These are phyloP conservation scores for Pichia sp. DNA, from an alignment of 1,139 yeast species.

Conservation along the genomic window DNA sequence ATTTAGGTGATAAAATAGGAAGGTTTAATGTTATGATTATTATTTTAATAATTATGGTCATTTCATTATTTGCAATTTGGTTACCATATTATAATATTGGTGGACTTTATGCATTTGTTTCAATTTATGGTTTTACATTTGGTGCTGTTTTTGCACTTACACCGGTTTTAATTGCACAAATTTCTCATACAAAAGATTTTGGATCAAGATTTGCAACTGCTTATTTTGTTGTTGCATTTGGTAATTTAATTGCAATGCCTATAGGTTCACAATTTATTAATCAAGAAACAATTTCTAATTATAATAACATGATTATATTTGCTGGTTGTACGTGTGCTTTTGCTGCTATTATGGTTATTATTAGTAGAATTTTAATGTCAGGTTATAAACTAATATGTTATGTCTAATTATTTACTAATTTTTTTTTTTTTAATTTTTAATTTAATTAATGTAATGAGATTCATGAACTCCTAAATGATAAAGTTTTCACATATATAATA, in stretches of 20 bases:
- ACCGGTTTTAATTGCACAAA: conserved; percentile 47
- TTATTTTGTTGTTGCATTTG: conserved; percentile 57
- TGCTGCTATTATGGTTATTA: conserved; percentile 27
- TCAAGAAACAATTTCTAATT: conserved; percentile 24
- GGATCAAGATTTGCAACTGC: conserved; percentile 67
- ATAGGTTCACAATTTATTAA: conserved; percentile 48
- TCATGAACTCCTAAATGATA: too few relatives aligned
- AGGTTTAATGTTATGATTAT: conserved; percentile 47
- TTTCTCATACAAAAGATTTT: conserved; percentile 56
- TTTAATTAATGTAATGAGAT: too few relatives aligned
- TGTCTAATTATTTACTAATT: conserved; percentile 10
- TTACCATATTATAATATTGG: conserved; percentile 35
- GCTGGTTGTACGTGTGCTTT: conserved; percentile 29
- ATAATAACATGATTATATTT: conserved; percentile 33
- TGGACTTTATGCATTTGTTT: conserved; percentile 34
- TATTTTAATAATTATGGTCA: conserved; percentile 27
- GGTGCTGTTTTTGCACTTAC: conserved; percentile 24
- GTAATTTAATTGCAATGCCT: conserved; percentile 48
- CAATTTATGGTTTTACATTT: conserved; percentile 34
- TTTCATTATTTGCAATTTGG: conserved; percentile 39
- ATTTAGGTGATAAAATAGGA: conserved; percentile 43
- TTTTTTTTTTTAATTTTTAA: too few relatives aligned
- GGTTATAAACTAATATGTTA: conserved; percentile 25
- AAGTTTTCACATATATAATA: too few relatives aligned
- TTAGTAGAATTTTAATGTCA: conserved; percentile 34